Conservation (phyloP, 1,284 basidiomycete species). For the Puccinia novopanici region DNA sequence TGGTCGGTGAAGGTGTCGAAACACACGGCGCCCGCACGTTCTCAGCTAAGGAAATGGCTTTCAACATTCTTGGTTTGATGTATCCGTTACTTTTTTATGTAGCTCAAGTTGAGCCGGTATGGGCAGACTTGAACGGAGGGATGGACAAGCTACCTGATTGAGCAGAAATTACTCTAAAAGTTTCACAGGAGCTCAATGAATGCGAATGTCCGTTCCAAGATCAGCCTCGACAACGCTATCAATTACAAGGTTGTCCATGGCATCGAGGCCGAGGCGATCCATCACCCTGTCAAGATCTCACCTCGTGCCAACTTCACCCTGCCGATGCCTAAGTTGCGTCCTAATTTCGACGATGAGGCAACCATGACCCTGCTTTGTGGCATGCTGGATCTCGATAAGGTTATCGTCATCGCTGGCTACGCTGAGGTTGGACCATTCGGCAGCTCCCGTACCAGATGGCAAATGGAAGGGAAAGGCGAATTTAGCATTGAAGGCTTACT, state of each 20-base stretch:
- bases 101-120: no score
- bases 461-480: slow-evolving; percentile 92
- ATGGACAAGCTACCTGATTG: slow-evolving; percentile 96
- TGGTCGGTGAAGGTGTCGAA: slow-evolving; percentile 90
- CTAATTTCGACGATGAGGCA: slow-evolving; percentile 43
- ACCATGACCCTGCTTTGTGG: slow-evolving; percentile 66
- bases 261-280: no score
- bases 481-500: slow-evolving; percentile 96
- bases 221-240: no score
- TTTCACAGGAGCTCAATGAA: slow-evolving; percentile 73
- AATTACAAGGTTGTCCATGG: no score
- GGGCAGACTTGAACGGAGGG: no score
- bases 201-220: slow-evolving; percentile 86
- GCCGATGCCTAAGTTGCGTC: slow-evolving; percentile 73
- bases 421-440: slow-evolving; percentile 98
- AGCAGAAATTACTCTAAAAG: slow-evolving; percentile 83
- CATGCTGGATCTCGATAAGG: no score
- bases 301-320: no score
- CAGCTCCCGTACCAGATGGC: slow-evolving; percentile 96
- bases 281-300: no score
- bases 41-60: slow-evolving; percentile 99
- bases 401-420: no score
- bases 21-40: slow-evolving; percentile 92
- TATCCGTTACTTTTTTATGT: no score
- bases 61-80: no score